Conservation (phyloP, 2,329 filamentous ascomycete genomes). For the Neopestalotiopsis rosae region DNA sequence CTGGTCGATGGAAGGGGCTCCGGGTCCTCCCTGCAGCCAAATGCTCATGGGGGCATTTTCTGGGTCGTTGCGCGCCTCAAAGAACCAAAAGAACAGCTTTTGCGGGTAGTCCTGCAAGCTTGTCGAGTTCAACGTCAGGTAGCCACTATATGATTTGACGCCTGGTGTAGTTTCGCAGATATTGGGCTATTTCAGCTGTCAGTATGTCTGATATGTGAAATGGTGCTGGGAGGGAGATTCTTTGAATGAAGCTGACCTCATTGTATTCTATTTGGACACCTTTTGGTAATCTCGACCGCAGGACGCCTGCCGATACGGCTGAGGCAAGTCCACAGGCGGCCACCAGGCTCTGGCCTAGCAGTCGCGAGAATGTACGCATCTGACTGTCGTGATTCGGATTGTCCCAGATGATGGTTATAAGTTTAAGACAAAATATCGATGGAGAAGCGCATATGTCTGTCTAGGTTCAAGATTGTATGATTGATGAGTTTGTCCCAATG, state of each 20-base stretch:
- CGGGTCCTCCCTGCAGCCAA: slow-evolving; percentile 66
- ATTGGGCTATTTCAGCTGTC: slow-evolving; percentile 49
- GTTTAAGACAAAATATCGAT: neutral
- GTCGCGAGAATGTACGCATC: slow-evolving; percentile 5
- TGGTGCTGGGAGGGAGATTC: neutral
- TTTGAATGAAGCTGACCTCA: slow-evolving; percentile 37
- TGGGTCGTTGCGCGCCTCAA: slow-evolving; percentile 34
- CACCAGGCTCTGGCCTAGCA: slow-evolving; percentile 12
- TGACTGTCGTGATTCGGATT: neutral
- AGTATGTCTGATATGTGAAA: neutral
- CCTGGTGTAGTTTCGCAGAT: slow-evolving; percentile 58
- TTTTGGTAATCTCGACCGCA: slow-evolving; percentile 16
- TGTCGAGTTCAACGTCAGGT: slow-evolving; percentile 57
- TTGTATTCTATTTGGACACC: slow-evolving; percentile 56
- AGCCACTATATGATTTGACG: slow-evolving; percentile 67
- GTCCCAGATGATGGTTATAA: neutral
- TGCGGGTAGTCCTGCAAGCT: slow-evolving; percentile 50
- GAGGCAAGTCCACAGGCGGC: neutral
- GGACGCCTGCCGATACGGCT: slow-evolving; percentile 5
- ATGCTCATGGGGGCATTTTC: slow-evolving; percentile 49
- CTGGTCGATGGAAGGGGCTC: slow-evolving; percentile 59
- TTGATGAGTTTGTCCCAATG: neutral
- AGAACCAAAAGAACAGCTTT: slow-evolving; percentile 53
- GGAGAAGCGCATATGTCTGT: neutral
- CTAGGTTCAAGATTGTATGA: neutral